phyloP scores from a whole-genome alignment of 2,329 filamentous ascomycete species.

The Didymella glomerata region DNA sequence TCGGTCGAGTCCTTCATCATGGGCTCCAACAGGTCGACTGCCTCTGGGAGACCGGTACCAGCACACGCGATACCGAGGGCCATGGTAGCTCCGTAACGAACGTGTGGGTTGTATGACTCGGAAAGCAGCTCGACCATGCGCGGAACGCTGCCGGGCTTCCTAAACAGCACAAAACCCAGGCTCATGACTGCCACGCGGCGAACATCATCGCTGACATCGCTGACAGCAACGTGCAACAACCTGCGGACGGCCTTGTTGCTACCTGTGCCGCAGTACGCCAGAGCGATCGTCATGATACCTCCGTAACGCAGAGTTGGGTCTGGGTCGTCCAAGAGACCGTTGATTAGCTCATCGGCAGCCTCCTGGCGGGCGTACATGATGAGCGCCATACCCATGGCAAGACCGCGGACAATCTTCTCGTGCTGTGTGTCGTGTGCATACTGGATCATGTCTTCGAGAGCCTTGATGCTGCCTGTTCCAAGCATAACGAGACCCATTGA shows the following conservation, averaged over 20 bases:
- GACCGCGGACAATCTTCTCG: constrained; percentile 96
- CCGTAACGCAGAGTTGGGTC: constrained; percentile 94
- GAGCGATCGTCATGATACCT: constrained; percentile 97
- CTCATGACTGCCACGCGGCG: constrained; percentile 96
- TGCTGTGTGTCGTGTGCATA: constrained; percentile 98
- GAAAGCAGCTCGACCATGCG: constrained; percentile 98
- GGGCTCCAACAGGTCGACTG: constrained; percentile 93
- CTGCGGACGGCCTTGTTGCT: constrained; percentile 99
- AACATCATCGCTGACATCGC: constrained; percentile 97
- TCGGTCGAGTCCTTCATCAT: constrained; percentile 99
- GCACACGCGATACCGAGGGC: constrained; percentile 97
- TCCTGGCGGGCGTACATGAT: constrained; percentile 99
- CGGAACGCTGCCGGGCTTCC: constrained; percentile 94
- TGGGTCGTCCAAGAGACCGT: constrained; percentile 89
- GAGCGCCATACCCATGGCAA: constrained; percentile 94
- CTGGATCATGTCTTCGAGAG: constrained; percentile 94
- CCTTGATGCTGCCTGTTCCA: constrained; percentile 93
- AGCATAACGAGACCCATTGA: constrained; percentile 98
- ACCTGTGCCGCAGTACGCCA: constrained; percentile 95
- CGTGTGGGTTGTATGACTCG: constrained; percentile 98
- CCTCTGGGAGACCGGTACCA: constrained; percentile 93
- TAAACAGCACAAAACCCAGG: constrained; percentile 97
- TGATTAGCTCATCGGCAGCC: constrained; percentile 91
- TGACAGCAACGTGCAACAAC: constrained; percentile 93
- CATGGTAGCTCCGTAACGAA: constrained; percentile 97